Evolutionary conservation across 2,329 filamentous ascomycete genomes (phyloP).

Genomic region (Diplodia corticola): DNA sequence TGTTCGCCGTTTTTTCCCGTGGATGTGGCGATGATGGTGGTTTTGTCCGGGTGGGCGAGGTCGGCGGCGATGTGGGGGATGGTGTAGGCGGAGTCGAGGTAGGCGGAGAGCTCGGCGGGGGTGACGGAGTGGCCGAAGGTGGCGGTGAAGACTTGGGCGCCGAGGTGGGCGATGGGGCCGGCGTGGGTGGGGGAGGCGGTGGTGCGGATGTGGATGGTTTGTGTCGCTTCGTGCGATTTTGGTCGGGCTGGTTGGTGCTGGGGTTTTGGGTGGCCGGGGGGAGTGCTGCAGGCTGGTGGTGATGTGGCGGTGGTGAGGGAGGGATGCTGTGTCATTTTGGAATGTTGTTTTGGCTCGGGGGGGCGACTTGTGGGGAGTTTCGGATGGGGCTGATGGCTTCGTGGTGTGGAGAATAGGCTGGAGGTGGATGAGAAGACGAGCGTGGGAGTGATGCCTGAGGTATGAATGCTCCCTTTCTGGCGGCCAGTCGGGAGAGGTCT

Average conservation of each 20-base stretch:
- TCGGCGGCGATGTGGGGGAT: neutral
- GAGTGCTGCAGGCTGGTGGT: too few relatives aligned
- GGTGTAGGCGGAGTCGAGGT: neutral
- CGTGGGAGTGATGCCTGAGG: too few relatives aligned
- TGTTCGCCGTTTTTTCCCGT: too few relatives aligned
- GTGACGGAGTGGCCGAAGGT: neutral
- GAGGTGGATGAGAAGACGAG: too few relatives aligned
- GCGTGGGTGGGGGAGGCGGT: neutral
- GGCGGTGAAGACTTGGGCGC: neutral
- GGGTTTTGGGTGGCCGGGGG: neutral
- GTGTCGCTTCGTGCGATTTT: neutral
- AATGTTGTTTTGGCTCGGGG: too few relatives aligned
- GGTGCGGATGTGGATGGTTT: neutral
- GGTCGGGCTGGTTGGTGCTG: too few relatives aligned
- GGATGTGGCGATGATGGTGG: neutral
- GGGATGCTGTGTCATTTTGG: too few relatives aligned
- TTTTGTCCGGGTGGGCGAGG: neutral
- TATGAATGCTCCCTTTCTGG: neutral
- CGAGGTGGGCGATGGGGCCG: neutral
- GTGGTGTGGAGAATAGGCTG: too few relatives aligned
- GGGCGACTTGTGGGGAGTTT: too few relatives aligned
- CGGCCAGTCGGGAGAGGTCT: neutral
- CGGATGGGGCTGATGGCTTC: too few relatives aligned
- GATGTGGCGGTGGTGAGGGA: too few relatives aligned
- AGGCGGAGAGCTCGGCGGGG: neutral